A percentile compares a stretch with the other conserved stretches of the same genome.
phyloP scores from a whole-genome alignment of 169 alveolate genomes.

The Plasmodium gonderi region DNA sequence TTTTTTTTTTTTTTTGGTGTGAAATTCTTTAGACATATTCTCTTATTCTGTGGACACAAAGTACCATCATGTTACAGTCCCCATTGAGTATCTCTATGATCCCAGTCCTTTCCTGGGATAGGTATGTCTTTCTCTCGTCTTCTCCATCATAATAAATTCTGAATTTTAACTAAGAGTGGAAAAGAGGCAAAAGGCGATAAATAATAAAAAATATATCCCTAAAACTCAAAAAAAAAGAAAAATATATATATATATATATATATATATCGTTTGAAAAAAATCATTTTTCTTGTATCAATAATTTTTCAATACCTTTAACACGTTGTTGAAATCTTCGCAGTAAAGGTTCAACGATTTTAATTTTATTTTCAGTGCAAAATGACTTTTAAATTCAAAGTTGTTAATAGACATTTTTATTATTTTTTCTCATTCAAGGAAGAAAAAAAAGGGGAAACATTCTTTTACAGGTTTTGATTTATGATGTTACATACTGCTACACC shows the following conservation, averaged over 20 bases:
- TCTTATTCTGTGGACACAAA: not conserved
- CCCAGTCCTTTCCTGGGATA: slow-evolving; percentile 17
- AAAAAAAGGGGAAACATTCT: no score
- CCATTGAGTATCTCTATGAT: slow-evolving; percentile 7
- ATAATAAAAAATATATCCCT: not conserved
- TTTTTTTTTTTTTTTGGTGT: not conserved
- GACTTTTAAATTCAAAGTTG: slow-evolving; percentile 7
- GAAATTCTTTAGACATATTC: not conserved
- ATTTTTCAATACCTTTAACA: slow-evolving; percentile 4
- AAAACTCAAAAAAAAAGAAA: not conserved
- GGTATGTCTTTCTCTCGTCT: slow-evolving; percentile 13
- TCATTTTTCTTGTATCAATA: not conserved
- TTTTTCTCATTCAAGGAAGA: not conserved
- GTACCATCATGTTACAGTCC: slow-evolving; percentile 19
- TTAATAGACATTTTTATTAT: slow-evolving; percentile 3
- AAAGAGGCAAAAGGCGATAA: not conserved
- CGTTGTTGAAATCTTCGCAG: not conserved
- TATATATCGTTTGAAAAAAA: not conserved
- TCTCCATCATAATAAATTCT: slow-evolving; percentile 36
- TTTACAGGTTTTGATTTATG: no score
- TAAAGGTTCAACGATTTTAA: slow-evolving; percentile 40
- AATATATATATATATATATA: no score
- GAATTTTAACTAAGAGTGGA: slow-evolving; percentile 9
- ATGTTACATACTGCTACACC: not conserved
- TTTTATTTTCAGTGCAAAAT: slow-evolving; percentile 55